A percentile compares a stretch with the other conserved stretches of the same genome.
Conservation (phyloP, 306 rosid species). For the Clitoria ternatea region DNA sequence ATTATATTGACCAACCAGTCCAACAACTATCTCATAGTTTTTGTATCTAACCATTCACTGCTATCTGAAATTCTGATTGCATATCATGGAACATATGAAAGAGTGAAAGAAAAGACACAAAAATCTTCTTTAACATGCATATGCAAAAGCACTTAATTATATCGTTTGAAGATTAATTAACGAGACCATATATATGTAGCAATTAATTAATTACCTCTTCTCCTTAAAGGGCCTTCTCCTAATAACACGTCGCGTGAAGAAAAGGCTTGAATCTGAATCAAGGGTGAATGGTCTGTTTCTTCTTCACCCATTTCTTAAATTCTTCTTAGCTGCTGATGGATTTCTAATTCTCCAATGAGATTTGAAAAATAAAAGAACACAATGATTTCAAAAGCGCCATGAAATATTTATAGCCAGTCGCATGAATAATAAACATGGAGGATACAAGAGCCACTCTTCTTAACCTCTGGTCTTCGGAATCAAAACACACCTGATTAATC, state of each 20-base stretch:
- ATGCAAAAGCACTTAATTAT: no score
- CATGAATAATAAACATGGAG: no score
- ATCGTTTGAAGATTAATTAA: background rate
- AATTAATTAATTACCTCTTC: constrained; percentile 15
- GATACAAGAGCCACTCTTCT: background rate
- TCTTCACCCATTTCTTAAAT: constrained; percentile 10
- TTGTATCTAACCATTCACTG: background rate
- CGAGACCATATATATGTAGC: background rate
- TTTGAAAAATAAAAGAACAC: no score
- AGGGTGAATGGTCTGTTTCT: background rate
- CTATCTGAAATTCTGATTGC: background rate
- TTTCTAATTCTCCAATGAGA: no score
- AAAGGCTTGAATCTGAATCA: background rate
- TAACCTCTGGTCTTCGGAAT: background rate
- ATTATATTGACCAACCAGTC: constrained; percentile 22
- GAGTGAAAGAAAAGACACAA: background rate
- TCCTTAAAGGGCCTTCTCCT: background rate
- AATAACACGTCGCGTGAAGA: background rate
- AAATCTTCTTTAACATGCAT: no score
- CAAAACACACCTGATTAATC: background rate
- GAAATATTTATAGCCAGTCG: background rate
- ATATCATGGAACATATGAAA: background rate
- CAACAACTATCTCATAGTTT: background rate
- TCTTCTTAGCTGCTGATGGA: background rate
- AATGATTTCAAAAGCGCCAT: no score